Evolutionary conservation across 805 yeast species (phyloP).

Genomic region (Wickerhamiella brachini): DNA sequence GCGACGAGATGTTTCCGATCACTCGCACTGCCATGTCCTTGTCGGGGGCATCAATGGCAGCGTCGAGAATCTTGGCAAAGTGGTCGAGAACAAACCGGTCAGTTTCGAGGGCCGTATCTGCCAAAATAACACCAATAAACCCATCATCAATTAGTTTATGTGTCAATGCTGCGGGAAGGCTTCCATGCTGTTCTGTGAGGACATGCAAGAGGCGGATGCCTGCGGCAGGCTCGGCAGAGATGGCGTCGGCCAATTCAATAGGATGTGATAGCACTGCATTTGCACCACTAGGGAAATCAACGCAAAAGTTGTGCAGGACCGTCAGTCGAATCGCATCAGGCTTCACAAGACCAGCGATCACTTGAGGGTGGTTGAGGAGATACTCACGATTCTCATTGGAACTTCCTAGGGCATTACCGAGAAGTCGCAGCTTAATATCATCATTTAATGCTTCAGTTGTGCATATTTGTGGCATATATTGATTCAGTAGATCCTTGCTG

Average conservation of each 20-base stretch:
- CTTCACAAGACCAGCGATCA: slow-evolving; percentile 1
- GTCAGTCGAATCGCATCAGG: slow-evolving; percentile 6
- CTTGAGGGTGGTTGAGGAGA: slow-evolving; percentile 1
- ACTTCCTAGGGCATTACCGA: slow-evolving; percentile 12
- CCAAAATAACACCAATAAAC: slow-evolving; percentile 8
- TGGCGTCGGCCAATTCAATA: neutral
- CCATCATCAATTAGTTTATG: slow-evolving; percentile 5
- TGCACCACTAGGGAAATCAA: slow-evolving; percentile 3
- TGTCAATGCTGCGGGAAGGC: neutral
- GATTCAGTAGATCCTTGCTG: neutral
- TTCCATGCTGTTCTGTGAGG: neutral
- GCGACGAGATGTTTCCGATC: slow-evolving; percentile 7
- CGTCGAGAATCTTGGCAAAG: slow-evolving; percentile 5
- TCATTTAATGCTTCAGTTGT: slow-evolving; percentile 4
- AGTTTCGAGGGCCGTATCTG: slow-evolving; percentile 6
- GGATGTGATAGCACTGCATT: neutral
- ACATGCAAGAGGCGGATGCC: neutral
- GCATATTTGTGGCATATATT: slow-evolving; percentile 4
- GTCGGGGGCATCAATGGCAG: neutral
- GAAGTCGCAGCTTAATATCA: slow-evolving; percentile 8
- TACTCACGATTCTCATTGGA: slow-evolving; percentile 3
- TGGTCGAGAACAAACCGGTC: slow-evolving; percentile 3
- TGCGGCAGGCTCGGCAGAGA: neutral
- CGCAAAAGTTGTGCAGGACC: slow-evolving; percentile 10
- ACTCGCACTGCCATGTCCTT: neutral